Base-by-base conservation (phyloP, 1,284 basidiomycete genomes). In the Pulchroboletus neoregius region DNA sequence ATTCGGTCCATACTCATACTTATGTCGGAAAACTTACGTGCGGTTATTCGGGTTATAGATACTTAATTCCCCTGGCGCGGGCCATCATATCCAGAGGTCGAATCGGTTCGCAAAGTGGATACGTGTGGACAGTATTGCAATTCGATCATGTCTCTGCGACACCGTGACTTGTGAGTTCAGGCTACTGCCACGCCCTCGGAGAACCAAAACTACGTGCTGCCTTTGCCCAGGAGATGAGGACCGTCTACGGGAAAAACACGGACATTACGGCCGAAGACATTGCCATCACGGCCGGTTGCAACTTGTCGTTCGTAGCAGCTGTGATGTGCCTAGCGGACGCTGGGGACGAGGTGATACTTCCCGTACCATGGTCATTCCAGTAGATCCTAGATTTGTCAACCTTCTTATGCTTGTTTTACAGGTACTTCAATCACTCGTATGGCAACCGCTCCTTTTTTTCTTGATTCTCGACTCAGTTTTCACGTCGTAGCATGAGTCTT, bases 391-490 rank as follows among this genome's bases (percentile, higher is more conserved):
- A 48, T 48, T 12, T 10, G 10, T n/a, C 34, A 20, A 37, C 40
- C 18, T 50, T 39, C 46, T 49, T 9, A 53, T 57, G 52, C 28
- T 32, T 37, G 23, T 28, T 44, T 18, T 30, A 4, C 51, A 84
- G 81, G 75, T 89, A 90, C 60, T 90, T 91, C 63, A 88, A 88
- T 67, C 82, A 88, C 52, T 74, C 81, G 81, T 85, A 60, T 44
- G 73, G 35, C 43, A 35, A 52, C 5, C 39, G n/a, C 50, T 45
- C 23, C 40, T 28, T 11, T 46, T 26, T 34, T 24, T 42, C 36
- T 47, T 46, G 31, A 11, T 37, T 31, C 3, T 46, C 27, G 37
- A 41, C 35, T 39, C 12, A 39, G 40, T 7, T 33, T 49, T 54
- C n/a, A 51, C 13, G 15, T 15, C 27, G 23, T 43, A 83, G 85